Base-by-base conservation (phyloP, 2,329 filamentous ascomycete genomes). In the Neofusicoccum cordaticola region DNA sequence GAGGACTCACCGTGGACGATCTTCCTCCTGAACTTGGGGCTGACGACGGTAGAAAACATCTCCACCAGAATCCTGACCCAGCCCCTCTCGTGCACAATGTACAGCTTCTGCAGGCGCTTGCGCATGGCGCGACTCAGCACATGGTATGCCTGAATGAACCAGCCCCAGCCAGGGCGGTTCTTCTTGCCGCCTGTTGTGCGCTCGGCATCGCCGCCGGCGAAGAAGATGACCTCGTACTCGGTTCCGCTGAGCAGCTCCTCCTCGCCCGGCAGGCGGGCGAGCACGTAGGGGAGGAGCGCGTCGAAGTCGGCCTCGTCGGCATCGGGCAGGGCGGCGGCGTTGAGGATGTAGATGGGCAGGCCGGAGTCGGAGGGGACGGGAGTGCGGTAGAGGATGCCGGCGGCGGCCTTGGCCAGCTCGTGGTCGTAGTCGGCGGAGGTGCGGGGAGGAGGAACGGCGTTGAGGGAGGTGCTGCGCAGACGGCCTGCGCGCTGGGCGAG, bases 71-170 rank as follows among this genome's bases (percentile, higher is more conserved):
- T 83, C 63, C 83, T 74, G 39, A 86, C 82, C 83, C 84, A 86
- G 31, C 81, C 83, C 64, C 83, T 80, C 69, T 85, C 83, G 71
- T 86, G 84, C 62, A 86, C 84, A 69, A 86, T 83, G 72, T 84
- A 86, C 47, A 86, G 75, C 70, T 79, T 82, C 70, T 84, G 81
- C 64, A 86, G 76, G 65, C 82, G 78, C 76, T 86, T 86, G 65
- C 83, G 78, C 71, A 83, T 82, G 4, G 83, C 83, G 66, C 84
- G 74, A 39, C 81, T 81, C 60, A 86, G 77, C 66, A 85, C 78
- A 69, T 85, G 82, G 72, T 86, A 86, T 15, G 83, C 83, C 68
- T 85, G 83, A 58, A 86, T 73, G 67, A 84, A 85, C 84, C 84
- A 86, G 44, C 82, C 82, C 78, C 82, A 83, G 31, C 81, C 81